Evolutionary conservation across 2,329 filamentous ascomycete species (phyloP), one percentile per base, ranked within the genome.

Genomic region (Penicillium paneum): DNA sequence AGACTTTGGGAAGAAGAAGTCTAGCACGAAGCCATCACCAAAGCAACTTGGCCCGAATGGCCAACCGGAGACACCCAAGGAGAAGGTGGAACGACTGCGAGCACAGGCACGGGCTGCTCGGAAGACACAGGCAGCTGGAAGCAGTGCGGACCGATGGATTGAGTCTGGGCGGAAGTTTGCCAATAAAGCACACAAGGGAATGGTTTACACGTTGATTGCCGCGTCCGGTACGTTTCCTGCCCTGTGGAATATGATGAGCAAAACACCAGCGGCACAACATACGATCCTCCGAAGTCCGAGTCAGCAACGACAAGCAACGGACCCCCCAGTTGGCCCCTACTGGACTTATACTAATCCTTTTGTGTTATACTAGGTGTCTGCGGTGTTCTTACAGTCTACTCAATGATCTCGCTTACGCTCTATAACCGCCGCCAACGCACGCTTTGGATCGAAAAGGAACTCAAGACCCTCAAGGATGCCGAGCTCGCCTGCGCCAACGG

Each of bases 31-130:
- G 49, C 44, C 54, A 26, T 40, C 40, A 51, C 54, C 64, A 17
- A 60, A 53, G 24, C 57, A 60, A 31, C 50, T 55, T 44, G 67
- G 62, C 15, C 63, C 69, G 21, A 65, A 64, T 49, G 68, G 64
- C 3, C 56, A 57, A 54, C 64, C 66, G 58, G 87, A 90, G 74
- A 87, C 86, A 1, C 82, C 87, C 46, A 83, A 85, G 70, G 82
- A 90, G 74, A 84, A 86, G 64, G 87, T 90, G 34, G 81, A 83
- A 60, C 80, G 87, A 56, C 75, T 90, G 65, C 80, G 87, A 50
- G 84, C 85, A 42, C 85, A 86, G 57, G 85, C 88, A 69, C 78
- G 84, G 55, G 84, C 84, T n/a, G 84, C 86, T 42, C 83, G 83
- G 71, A 78, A 81, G 63, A 82, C 84, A 41, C 78, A 82, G 65